Conservation (phyloP, 2,329 filamentous ascomycete genomes). For the Calonectria leucothoes region DNA sequence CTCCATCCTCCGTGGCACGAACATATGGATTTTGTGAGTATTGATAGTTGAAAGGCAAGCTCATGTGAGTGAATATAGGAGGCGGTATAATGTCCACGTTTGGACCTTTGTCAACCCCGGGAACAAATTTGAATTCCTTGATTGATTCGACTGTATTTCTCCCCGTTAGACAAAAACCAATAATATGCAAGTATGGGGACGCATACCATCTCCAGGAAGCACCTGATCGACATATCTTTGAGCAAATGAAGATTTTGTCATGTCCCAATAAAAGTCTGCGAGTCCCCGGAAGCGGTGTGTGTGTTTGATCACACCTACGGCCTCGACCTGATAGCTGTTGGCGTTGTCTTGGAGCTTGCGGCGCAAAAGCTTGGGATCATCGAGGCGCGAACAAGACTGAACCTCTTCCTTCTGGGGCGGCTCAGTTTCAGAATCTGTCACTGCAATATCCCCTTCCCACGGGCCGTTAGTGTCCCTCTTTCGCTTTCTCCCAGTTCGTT, state of each 20-base stretch:
- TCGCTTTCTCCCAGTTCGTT: constrained; percentile 85
- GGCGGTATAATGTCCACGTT: constrained; percentile 82
- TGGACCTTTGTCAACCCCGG: constrained; percentile 67
- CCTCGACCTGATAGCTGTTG: constrained; percentile 73
- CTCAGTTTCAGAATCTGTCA: constrained; percentile 39
- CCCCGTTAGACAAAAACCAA: neutral
- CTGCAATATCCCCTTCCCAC: constrained; percentile 62
- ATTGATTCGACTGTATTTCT: constrained; percentile 58
- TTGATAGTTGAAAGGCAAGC: constrained; percentile 80
- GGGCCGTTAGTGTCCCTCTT: constrained; percentile 81
- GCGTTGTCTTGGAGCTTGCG: constrained; percentile 78
- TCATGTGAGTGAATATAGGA: constrained; percentile 80
- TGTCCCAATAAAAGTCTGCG: constrained; percentile 88
- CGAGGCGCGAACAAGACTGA: constrained; percentile 58
- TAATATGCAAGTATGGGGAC: neutral
- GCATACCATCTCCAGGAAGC: constrained; percentile 75
- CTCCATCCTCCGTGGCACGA: constrained; percentile 67
- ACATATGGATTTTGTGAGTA: constrained; percentile 90
- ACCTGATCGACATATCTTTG: constrained; percentile 77
- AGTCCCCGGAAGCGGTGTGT: constrained; percentile 90
- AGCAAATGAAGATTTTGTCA: constrained; percentile 75
- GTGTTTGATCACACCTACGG: constrained; percentile 78
- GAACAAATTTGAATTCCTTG: constrained; percentile 73
- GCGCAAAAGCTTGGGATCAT: constrained; percentile 67
- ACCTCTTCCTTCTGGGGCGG: constrained; percentile 41